Conservation (phyloP, 1,284 basidiomycete genomes). For the Boletus mariae region DNA sequence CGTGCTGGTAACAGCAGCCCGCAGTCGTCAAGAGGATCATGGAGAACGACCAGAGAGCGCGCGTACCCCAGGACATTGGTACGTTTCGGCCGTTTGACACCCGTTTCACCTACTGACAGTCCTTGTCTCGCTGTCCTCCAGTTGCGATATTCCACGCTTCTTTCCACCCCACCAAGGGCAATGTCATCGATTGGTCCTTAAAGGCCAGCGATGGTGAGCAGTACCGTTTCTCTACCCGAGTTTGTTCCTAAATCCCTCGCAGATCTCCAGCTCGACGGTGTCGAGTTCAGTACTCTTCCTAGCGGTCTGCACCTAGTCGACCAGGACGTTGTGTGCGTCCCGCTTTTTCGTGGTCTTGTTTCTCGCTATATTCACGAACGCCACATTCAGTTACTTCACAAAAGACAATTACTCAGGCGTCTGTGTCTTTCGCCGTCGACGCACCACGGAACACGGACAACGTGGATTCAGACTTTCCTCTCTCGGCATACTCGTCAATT, state of each 20-base stretch:
- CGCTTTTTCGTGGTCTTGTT: not conserved
- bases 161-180: constrained; percentile 77
- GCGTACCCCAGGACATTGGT: constrained; percentile 50
- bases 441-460: constrained; percentile 64
- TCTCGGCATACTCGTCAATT: constrained; percentile 67
- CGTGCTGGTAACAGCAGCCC: constrained; percentile 22
- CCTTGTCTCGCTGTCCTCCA: constrained; percentile 24
- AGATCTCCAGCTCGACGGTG: constrained; percentile 64
- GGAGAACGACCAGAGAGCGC: constrained; percentile 34
- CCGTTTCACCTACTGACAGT: not conserved
- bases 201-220: constrained; percentile 60
- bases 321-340: constrained; percentile 67
- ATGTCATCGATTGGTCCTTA: constrained; percentile 70
- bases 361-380: constrained; percentile 4
- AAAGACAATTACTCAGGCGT: constrained; percentile 66
- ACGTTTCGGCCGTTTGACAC: constrained; percentile 10
- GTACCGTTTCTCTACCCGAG: not conserved
- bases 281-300: constrained; percentile 76
- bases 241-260: constrained; percentile 2
- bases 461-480: constrained; percentile 76
- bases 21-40: constrained; percentile 17
- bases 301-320: constrained; percentile 78
- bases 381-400: constrained; percentile 59
- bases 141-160: constrained; percentile 80
- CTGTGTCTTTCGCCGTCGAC: constrained; percentile 64